phyloP scores from a whole-genome alignment of 768 basidiomycete genomes.

The Fomitopsis serialis region DNA sequence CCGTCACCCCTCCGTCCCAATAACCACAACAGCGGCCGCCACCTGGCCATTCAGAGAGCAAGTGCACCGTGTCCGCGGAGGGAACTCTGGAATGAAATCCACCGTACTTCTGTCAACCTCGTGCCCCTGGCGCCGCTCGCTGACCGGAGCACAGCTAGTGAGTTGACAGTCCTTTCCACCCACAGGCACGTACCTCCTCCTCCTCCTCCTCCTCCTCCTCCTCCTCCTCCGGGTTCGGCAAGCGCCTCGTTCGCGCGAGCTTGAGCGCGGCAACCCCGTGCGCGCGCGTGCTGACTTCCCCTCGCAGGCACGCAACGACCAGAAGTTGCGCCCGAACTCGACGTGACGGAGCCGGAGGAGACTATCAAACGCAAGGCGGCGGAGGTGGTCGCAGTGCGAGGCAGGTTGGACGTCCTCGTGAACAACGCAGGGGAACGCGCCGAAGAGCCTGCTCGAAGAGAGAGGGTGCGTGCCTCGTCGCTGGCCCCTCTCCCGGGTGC shows the following conservation, averaged over 20 bases:
- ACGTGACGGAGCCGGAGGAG: conserved; percentile 28
- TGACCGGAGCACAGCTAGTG: too few relatives aligned
- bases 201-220: too few relatives aligned
- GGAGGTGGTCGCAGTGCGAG: conserved; percentile 25
- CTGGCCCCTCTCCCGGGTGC: too few relatives aligned
- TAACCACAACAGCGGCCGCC: too few relatives aligned
- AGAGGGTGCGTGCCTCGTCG: conserved; percentile 32
- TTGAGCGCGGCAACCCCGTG: conserved; percentile 41
- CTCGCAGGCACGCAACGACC: conserved; percentile 19
- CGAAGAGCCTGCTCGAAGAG: conserved; percentile 33
- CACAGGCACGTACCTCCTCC: too few relatives aligned
- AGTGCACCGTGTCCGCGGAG: too few relatives aligned
- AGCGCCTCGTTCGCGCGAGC: conserved; percentile 29
- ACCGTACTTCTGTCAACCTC: too few relatives aligned
- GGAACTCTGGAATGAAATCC: too few relatives aligned
- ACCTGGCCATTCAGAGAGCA: too few relatives aligned
- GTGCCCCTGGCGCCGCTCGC: too few relatives aligned
- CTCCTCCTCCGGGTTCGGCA: conserved; percentile 41
- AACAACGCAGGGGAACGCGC: conserved; percentile 44
- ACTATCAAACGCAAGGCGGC: conserved; percentile 27
- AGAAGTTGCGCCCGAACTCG: conserved; percentile 31
- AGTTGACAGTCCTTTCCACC: too few relatives aligned
- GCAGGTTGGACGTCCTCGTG: conserved; percentile 32
- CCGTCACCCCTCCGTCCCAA: too few relatives aligned
- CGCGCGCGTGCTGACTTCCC: conserved; percentile 29